These are phyloP conservation scores for Letharia columbiana DNA, from an alignment of 495 filamentous ascomycete species.

Conservation along the genomic window DNA sequence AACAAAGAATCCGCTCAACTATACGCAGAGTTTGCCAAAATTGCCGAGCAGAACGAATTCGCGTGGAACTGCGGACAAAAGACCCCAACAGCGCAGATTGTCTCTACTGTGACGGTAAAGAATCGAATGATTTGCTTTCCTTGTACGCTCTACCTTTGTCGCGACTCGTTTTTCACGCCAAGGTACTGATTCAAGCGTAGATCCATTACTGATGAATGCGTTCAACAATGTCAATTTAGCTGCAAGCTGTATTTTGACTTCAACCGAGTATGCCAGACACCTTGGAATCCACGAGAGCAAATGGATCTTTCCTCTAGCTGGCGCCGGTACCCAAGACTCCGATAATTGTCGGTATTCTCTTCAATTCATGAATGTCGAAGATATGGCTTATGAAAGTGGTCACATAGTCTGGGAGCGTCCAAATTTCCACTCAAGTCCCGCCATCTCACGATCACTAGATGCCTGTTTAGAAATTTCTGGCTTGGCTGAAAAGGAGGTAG, in stretches of 20 bases:
- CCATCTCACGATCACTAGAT: slow-evolving; percentile 45
- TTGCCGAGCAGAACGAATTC: slow-evolving; percentile 30
- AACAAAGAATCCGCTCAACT: slow-evolving; percentile 39
- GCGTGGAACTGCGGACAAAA: slow-evolving; percentile 4
- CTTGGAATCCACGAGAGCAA: slow-evolving; percentile 40
- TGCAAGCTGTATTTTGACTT: slow-evolving; percentile 45
- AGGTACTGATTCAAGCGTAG: slow-evolving; percentile 29
- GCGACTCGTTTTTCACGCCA: slow-evolving; percentile 6
- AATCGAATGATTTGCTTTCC: slow-evolving; percentile 15
- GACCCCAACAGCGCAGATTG: neutral
- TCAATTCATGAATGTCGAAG: neutral
- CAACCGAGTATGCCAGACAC: slow-evolving; percentile 37
- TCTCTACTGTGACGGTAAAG: slow-evolving; percentile 8
- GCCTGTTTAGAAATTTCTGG: slow-evolving; percentile 32
- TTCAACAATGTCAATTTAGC: slow-evolving; percentile 52
- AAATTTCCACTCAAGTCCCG: slow-evolving; percentile 40
- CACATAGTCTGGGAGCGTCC: slow-evolving; percentile 46
- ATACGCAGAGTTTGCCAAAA: slow-evolving; percentile 42
- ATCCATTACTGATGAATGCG: slow-evolving; percentile 53
- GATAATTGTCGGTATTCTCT: slow-evolving; percentile 33
- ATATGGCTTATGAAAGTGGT: neutral
- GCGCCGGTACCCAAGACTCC: slow-evolving; percentile 44
- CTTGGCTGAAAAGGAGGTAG: neutral
- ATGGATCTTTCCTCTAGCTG: slow-evolving; percentile 51
- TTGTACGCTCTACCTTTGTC: neutral